These are phyloP conservation scores for Talaromyces liani DNA, from an alignment of 495 filamentous ascomycete species.

Conservation along the genomic window DNA sequence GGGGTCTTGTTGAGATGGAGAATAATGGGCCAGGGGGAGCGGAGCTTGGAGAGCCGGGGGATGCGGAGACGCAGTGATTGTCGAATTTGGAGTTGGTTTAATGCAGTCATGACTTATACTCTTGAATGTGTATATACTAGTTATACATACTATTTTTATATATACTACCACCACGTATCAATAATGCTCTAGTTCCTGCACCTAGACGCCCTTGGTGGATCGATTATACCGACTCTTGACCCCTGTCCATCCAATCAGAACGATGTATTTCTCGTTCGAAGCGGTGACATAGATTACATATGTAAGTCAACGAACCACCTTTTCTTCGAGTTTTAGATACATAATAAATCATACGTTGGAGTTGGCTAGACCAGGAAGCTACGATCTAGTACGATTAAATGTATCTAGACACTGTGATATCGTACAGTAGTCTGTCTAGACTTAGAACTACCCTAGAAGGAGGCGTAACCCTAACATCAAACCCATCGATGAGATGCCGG, in stretches of 20 bases:
- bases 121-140: not conserved
- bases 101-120: not conserved
- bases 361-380: not conserved
- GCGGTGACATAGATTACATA: not conserved
- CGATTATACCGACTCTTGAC: not conserved
- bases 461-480: not conserved
- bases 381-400: not conserved
- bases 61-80: conserved; percentile 2
- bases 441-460: not conserved
- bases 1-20: conserved; percentile 19
- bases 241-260: not conserved
- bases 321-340: not conserved
- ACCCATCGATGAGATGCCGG: not conserved
- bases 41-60: conserved; percentile 6
- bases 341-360: not conserved
- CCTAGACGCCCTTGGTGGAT: not conserved
- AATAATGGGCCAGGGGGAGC: not conserved
- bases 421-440: not conserved
- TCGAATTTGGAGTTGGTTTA: not conserved
- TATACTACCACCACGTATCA: too few relatives aligned
- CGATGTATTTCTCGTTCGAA: not conserved
- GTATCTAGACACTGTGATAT: not conserved
- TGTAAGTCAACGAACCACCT: not conserved
- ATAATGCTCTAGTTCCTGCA: not conserved
- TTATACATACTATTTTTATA: not conserved